Conservation (phyloP, 345 rosid genomes). For the Eutrema japonicum region DNA sequence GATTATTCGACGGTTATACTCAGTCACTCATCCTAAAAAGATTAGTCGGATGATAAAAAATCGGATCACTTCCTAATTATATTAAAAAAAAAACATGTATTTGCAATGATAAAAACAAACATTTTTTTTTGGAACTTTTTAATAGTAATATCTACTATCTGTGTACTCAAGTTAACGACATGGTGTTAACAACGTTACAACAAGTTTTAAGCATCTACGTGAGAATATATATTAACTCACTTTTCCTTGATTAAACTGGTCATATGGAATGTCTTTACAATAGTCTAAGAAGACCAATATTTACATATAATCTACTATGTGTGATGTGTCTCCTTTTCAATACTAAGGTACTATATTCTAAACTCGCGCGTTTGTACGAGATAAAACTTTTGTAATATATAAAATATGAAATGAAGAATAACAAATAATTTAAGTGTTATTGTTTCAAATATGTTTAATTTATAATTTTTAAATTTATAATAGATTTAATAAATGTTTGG, state of each 20-base stretch:
- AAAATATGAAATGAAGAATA: no score
- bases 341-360: not conserved
- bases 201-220: slow-evolving; percentile 25
- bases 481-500: no score
- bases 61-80: no score
- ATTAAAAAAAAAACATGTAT: not conserved
- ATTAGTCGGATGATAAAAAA: no score
- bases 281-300: slow-evolving; percentile 7
- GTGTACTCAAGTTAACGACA: slow-evolving; percentile 28
- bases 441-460: no score
- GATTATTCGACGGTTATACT: no score
- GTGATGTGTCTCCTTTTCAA: not conserved
- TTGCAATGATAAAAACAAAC: not conserved
- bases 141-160: not conserved
- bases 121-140: not conserved
- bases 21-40: no score
- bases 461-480: no score
- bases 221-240: slow-evolving; percentile 17
- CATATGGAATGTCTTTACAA: slow-evolving; percentile 27
- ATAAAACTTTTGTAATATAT: no score
- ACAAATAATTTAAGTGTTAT: no score
- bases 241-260: slow-evolving; percentile 30
- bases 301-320: not conserved
- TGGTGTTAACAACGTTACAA: slow-evolving; percentile 37
- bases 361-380: no score